Conservation (phyloP, 2,329 filamentous ascomycete genomes). For the Sarocladium strictum region DNA sequence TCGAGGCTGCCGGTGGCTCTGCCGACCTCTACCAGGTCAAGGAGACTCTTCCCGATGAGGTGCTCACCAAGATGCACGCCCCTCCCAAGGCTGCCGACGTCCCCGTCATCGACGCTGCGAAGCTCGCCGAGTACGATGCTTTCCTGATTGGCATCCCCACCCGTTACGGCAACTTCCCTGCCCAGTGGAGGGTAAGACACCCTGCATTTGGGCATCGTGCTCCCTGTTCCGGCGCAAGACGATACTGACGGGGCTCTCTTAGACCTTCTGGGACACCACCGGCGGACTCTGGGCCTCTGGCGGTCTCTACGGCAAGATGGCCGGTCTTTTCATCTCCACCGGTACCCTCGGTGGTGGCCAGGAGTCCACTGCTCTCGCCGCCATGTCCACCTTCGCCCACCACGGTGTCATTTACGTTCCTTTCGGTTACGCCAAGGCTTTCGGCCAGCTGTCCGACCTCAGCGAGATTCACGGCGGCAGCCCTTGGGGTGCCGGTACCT, state of each 20-base stretch:
- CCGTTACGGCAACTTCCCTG: conserved; percentile 93
- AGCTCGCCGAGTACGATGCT: conserved; percentile 72
- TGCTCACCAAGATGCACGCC: conserved; percentile 87
- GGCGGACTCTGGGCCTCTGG: conserved; percentile 78
- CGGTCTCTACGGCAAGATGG: conserved; percentile 79
- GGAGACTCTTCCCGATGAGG: conserved; percentile 81
- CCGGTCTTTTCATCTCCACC: conserved; percentile 87
- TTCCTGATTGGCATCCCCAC: conserved; percentile 94
- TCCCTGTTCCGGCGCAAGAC: not conserved
- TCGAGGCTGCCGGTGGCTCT: conserved; percentile 77
- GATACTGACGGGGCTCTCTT: conserved; percentile 5
- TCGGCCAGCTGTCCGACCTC: conserved; percentile 63
- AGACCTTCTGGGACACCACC: conserved; percentile 81
- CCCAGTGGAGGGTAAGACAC: conserved; percentile 72
- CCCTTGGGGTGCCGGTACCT: conserved; percentile 92
- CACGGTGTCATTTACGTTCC: conserved; percentile 98
- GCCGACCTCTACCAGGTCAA: conserved; percentile 81
- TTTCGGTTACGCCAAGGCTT: conserved; percentile 80
- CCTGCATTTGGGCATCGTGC: not conserved
- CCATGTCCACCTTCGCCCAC: conserved; percentile 82
- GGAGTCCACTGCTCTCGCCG: conserved; percentile 75
- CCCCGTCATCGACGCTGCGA: conserved; percentile 52
- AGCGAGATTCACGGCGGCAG: conserved; percentile 78
- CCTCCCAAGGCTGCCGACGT: conserved; percentile 66
- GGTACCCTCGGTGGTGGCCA: conserved; percentile 82